phyloP scores from a whole-genome alignment of 257 asterid genomes.

The Nicotiana attenuata region DNA sequence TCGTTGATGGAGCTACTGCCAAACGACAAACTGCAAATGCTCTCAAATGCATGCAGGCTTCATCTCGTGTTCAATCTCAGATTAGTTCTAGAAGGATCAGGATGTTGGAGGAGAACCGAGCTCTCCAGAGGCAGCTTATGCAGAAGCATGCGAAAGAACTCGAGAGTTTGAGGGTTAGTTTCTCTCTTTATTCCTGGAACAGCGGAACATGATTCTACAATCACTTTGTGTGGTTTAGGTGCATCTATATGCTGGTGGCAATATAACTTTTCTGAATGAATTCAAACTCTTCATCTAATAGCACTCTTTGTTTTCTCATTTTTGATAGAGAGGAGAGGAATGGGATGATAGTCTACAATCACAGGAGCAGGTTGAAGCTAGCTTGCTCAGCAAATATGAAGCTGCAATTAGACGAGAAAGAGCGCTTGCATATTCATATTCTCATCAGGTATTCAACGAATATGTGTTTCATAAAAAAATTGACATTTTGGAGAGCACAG shows the following conservation, averaged over 20 bases:
- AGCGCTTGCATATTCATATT: conserved; percentile 87
- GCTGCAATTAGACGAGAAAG: conserved; percentile 92
- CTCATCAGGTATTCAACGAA: conserved; percentile 69
- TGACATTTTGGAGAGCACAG: neutral
- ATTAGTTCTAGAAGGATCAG: conserved; percentile 71
- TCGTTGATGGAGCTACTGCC: conserved; percentile 74
- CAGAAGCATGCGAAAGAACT: conserved; percentile 86
- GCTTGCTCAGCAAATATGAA: conserved; percentile 69
- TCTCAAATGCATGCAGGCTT: conserved; percentile 77
- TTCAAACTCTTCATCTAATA: neutral
- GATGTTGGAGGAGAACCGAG: conserved; percentile 84
- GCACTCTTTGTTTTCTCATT: neutral
- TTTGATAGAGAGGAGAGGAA: conserved; percentile 77
- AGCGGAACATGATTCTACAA: neutral
- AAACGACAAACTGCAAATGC: conserved; percentile 84
- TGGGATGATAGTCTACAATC: conserved; percentile 89
- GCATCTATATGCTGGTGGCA: neutral
- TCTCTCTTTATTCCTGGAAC: conserved; percentile 13
- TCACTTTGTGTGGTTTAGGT: neutral
- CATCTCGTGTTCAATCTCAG: conserved; percentile 88
- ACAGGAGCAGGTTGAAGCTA: conserved; percentile 73
- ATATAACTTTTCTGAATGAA: neutral
- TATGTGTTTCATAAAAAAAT: neutral
- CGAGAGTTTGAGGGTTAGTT: conserved; percentile 68
- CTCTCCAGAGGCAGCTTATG: conserved; percentile 81